phyloP scores from a whole-genome alignment of 2,329 filamentous ascomycete species.

The Helicocarpus griseus region DNA sequence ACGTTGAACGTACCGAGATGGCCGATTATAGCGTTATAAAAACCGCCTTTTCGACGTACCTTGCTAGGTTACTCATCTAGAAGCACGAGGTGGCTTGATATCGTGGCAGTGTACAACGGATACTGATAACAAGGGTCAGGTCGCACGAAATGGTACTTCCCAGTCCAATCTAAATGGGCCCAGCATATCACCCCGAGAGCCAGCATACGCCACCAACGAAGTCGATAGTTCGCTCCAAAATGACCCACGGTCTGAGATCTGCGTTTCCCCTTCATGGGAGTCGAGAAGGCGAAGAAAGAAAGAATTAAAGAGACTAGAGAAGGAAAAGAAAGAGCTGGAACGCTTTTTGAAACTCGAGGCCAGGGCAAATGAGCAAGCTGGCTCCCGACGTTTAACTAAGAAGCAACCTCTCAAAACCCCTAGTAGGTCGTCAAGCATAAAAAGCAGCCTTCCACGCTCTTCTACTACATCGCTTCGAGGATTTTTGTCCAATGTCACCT shows the following conservation, averaged over 20 bases:
- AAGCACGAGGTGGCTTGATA: neutral
- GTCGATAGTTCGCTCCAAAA: neutral
- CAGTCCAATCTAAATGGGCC: neutral
- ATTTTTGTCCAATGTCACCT: conserved; percentile 10
- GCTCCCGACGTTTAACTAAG: conserved; percentile 12
- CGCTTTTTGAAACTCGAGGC: conserved; percentile 9
- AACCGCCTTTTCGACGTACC: neutral
- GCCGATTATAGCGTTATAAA: neutral
- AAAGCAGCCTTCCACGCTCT: conserved; percentile 7
- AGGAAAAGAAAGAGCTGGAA: conserved; percentile 13
- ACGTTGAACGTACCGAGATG: too few species aligned
- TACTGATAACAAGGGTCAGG: neutral
- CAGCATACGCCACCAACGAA: neutral
- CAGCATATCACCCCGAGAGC: too few species aligned
- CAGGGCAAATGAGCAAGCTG: conserved; percentile 3
- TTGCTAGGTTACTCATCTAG: neutral
- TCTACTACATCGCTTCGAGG: conserved; percentile 11
- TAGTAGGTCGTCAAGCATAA: conserved; percentile 12
- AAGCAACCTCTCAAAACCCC: conserved; percentile 8
- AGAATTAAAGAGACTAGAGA: conserved; percentile 11
- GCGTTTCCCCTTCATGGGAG: conserved; percentile 14
- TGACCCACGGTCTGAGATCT: conserved; percentile 8
- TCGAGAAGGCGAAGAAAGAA: conserved; percentile 11
- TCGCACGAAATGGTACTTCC: neutral
- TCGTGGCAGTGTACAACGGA: neutral